These are phyloP conservation scores for Ramularia endophylla DNA, from an alignment of 2,329 filamentous ascomycete species.

Conservation along the genomic window DNA sequence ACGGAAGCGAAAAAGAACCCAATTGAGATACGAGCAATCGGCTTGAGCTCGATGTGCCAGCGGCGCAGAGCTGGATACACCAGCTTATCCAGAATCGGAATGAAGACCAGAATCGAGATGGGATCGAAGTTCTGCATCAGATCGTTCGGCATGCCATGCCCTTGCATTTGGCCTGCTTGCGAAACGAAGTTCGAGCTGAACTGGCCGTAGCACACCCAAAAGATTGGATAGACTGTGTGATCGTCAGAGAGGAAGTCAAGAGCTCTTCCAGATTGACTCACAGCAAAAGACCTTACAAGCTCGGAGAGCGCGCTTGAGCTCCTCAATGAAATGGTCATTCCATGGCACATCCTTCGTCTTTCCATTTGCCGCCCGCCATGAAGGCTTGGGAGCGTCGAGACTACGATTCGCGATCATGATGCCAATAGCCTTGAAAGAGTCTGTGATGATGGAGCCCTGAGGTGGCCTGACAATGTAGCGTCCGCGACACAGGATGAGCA, in stretches of 20 bases:
- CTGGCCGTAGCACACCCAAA: conserved; percentile 37
- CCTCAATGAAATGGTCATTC: conserved; percentile 66
- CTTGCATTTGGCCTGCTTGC: conserved; percentile 43
- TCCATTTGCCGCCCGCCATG: conserved; percentile 52
- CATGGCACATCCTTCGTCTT: conserved; percentile 47
- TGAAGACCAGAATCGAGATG: conserved; percentile 42
- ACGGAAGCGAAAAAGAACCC: conserved; percentile 50
- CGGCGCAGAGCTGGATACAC: conserved; percentile 43
- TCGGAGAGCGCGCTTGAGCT: conserved; percentile 58
- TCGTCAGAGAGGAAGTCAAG: not conserved
- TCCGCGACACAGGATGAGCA: conserved; percentile 40
- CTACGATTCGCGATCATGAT: conserved; percentile 50
- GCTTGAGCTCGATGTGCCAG: conserved; percentile 37
- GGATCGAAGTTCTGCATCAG: conserved; percentile 45
- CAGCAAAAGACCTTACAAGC: conserved; percentile 63
- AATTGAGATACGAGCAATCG: conserved; percentile 50
- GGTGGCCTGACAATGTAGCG: conserved; percentile 43
- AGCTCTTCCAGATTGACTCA: not conserved
- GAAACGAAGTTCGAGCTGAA: conserved; percentile 43
- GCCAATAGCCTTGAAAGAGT: conserved; percentile 58
- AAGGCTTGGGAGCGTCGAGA: conserved; percentile 60
- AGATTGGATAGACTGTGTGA: conserved; percentile 38
- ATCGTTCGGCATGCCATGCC: conserved; percentile 44
- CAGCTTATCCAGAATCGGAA: conserved; percentile 40
- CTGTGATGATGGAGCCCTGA: conserved; percentile 59